Evolutionary conservation across 106 monocot genomes (phyloP), one percentile per base, ranked within the genome.

Genomic region (Xerophyta viscosa): DNA sequence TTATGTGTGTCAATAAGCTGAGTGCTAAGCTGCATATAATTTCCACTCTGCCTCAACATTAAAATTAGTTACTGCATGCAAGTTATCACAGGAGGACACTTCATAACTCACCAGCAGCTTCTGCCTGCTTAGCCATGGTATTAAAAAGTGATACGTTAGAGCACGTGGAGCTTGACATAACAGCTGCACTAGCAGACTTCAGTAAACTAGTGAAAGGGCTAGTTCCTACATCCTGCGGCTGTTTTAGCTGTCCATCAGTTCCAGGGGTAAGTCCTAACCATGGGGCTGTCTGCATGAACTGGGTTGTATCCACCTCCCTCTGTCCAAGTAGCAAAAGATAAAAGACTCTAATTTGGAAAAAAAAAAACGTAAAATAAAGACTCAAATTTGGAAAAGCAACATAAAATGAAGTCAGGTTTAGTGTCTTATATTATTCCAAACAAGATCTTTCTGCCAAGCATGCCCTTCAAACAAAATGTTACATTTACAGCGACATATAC

Each of bases 71-170:
- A 5, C 5, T 36, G 33, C 33, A 36, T 11, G 33, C 33, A 36
- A 36, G 33, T 36, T 6, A 36, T 11, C 31, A 26, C 21, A 49
- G 9, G 33, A 61, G 29, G 24, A 48, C 6, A 24, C n/a, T 21
- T 2, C 18, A 33, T 20, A 29, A 56, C 78, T 74, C 65, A 96
- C 94, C 90, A 60, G 96, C 89, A 74, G 96, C 96, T 80, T 98
- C 96, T 53, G 89, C 96, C 70, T 98, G 96, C 49, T 86, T 98
- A 62, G 86, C 79, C 79, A 98, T 74, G 48, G 73, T 67, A 10
- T 64, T 45, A 43, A 98, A 86, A 24, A 67, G 74, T 18, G 82
- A 79, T 56, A 86, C 74, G 79, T 66, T 76, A 36, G 65, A 48
- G 57, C 63, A 78, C 22, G 59, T 66, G 31, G 67, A 66, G 52